Percentiles rank a stretch among this genome's conserved stretches.
Evolutionary conservation across 2,329 filamentous ascomycete genomes (phyloP).

Genomic region (Ophiostoma perfectum): DNA sequence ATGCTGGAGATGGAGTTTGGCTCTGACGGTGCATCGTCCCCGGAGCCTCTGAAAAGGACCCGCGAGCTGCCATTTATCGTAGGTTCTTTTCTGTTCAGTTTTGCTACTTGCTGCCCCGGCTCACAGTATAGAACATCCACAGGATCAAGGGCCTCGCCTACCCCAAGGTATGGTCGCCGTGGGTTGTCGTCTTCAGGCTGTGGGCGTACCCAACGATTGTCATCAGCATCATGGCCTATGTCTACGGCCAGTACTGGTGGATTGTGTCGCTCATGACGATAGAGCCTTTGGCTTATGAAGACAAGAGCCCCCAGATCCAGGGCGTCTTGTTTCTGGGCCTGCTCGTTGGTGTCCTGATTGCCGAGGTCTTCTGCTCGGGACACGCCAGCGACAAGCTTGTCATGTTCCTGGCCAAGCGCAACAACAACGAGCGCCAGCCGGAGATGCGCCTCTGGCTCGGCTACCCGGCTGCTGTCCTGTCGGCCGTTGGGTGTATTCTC

Average conservation of each 20-base stretch:
- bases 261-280: conserved; percentile 48
- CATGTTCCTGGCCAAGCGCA: conserved; percentile 37
- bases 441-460: conserved; percentile 54
- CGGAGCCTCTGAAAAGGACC: not conserved
- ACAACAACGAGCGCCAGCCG: conserved; percentile 38
- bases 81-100: not conserved
- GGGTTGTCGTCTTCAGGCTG: conserved; percentile 41
- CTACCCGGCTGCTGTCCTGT: conserved; percentile 48
- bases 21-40: not conserved
- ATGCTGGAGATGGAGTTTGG: not conserved
- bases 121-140: conserved; percentile 40
- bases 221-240: conserved; percentile 44
- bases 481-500: conserved; percentile 38
- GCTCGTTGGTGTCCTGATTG: conserved; percentile 41
- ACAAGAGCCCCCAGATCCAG: conserved; percentile 44
- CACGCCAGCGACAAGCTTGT: conserved; percentile 47
- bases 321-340: conserved; percentile 39
- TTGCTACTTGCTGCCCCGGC: not conserved
- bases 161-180: conserved; percentile 42
- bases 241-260: conserved; percentile 54
- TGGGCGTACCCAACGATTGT: conserved; percentile 38
- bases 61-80: conserved; percentile 6
- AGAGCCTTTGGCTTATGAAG: conserved; percentile 46
- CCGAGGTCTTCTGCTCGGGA: conserved; percentile 49
- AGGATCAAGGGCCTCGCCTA: conserved; percentile 48